Conservation (phyloP, 805 yeast species). For the Lipomyces yamanashiensis region DNA sequence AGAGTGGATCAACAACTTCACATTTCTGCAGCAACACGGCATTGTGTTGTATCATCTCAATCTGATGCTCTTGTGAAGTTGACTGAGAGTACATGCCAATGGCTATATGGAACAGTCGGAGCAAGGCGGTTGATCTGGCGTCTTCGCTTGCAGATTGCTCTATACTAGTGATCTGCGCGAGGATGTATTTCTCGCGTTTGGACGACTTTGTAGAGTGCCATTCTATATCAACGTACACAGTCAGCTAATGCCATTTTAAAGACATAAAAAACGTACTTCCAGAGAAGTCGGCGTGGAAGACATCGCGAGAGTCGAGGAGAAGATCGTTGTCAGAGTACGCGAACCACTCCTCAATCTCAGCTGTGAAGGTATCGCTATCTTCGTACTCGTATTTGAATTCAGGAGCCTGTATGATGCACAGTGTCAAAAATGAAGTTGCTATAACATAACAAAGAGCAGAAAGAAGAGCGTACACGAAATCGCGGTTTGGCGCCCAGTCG, state of each 20-base stretch:
- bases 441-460: neutral
- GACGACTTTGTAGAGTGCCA: slow-evolving; percentile 6
- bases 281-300: slow-evolving; percentile 20
- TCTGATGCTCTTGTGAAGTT: slow-evolving; percentile 15
- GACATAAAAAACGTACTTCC: slow-evolving; percentile 11
- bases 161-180: neutral
- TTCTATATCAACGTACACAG: slow-evolving; percentile 3
- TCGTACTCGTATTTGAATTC: slow-evolving; percentile 51
- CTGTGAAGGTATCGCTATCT: slow-evolving; percentile 47
- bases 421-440: neutral
- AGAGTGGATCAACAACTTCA: slow-evolving; percentile 14
- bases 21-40: slow-evolving; percentile 7
- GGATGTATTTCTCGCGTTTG: slow-evolving; percentile 4
- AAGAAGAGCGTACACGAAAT: slow-evolving; percentile 2
- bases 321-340: slow-evolving; percentile 38
- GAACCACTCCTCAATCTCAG: slow-evolving; percentile 58
- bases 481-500: slow-evolving; percentile 15
- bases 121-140: slow-evolving; percentile 10
- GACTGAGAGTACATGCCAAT: slow-evolving; percentile 24
- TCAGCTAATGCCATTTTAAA: neutral
- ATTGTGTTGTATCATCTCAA: slow-evolving; percentile 10
- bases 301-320: slow-evolving; percentile 29
- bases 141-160: neutral
- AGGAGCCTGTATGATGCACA: slow-evolving; percentile 22
- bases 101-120: slow-evolving; percentile 23